Evolutionary conservation across 805 yeast genomes (phyloP).

Genomic region (Zygosaccharomyces pseudorouxii): DNA sequence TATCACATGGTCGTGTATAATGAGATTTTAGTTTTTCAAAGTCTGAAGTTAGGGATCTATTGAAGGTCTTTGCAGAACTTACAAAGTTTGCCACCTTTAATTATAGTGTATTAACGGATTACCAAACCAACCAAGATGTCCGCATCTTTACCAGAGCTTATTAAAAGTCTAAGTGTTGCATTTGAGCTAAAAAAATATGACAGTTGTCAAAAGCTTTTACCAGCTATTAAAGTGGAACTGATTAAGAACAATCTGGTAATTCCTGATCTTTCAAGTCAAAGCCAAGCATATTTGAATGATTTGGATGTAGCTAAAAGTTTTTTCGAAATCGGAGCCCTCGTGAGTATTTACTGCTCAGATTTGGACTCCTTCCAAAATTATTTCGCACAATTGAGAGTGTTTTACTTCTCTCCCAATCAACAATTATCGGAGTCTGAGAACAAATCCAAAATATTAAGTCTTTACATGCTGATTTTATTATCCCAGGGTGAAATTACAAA

Average conservation of each 20-base stretch:
- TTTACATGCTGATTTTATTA: conserved; percentile 69
- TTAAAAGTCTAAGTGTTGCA: conserved; percentile 60
- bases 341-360: conserved; percentile 60
- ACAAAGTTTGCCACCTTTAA: conserved; percentile 12
- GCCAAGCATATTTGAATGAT: conserved; percentile 49
- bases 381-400: conserved; percentile 70
- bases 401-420: conserved; percentile 47
- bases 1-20: conserved; percentile 3
- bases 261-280: conserved; percentile 44
- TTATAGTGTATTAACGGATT: not conserved
- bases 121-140: conserved; percentile 23
- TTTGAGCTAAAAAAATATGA: conserved; percentile 60
- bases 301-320: conserved; percentile 74
- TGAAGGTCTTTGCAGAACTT: not conserved
- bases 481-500: conserved; percentile 80
- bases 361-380: conserved; percentile 66
- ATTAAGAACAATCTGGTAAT: conserved; percentile 73
- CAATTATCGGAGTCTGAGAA: conserved; percentile 47
- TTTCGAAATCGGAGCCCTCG: conserved; percentile 82
- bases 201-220: conserved; percentile 56
- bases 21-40: not conserved
- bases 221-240: conserved; percentile 71
- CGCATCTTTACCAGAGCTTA: conserved; percentile 57
- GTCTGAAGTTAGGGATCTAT: not conserved
- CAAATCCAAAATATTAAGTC: conserved; percentile 66